Evolutionary conservation across 139 green algal species (phyloP).

Genomic region (Closterium sp.): DNA sequence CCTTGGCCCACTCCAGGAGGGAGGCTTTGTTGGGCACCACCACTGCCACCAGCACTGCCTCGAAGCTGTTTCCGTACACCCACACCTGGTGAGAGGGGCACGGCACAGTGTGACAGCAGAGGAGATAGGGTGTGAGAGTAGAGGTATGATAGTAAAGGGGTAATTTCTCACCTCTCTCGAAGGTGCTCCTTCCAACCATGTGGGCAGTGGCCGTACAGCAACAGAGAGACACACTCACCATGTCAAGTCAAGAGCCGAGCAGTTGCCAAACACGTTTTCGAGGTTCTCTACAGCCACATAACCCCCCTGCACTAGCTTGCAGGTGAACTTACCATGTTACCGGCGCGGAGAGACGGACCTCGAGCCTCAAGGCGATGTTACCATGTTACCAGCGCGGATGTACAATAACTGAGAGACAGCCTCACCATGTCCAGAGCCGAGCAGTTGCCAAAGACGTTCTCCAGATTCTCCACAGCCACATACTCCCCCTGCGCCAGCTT

Average conservation of each 20-base stretch:
- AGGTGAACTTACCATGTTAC: slow-evolving; percentile 93
- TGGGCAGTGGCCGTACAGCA: neutral
- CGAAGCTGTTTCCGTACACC: slow-evolving; percentile 91
- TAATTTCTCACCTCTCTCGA: too few relatives aligned
- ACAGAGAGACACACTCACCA: neutral
- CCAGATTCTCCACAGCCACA: slow-evolving; percentile 92
- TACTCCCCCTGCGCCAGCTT: slow-evolving; percentile 97
- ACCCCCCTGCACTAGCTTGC: slow-evolving; percentile 95
- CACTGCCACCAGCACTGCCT: slow-evolving; percentile 82
- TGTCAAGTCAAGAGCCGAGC: slow-evolving; percentile 76
- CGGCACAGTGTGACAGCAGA: neutral
- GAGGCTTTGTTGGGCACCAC: slow-evolving; percentile 72
- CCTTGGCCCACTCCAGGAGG: slow-evolving; percentile 65
- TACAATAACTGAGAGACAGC: neutral
- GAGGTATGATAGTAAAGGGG: too few relatives aligned
- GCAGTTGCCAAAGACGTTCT: slow-evolving; percentile 85
- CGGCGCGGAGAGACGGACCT: too few relatives aligned
- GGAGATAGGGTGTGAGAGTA: neutral
- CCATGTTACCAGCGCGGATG: too few relatives aligned
- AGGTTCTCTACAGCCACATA: slow-evolving; percentile 96
- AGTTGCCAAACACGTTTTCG: slow-evolving; percentile 85
- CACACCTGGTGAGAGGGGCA: neutral
- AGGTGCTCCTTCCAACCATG: neutral
- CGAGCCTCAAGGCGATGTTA: slow-evolving; percentile 99
- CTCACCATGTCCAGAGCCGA: slow-evolving; percentile 61